These are phyloP conservation scores for Salvia splendens DNA, from an alignment of 257 asterid genomes.

Conservation along the genomic window DNA sequence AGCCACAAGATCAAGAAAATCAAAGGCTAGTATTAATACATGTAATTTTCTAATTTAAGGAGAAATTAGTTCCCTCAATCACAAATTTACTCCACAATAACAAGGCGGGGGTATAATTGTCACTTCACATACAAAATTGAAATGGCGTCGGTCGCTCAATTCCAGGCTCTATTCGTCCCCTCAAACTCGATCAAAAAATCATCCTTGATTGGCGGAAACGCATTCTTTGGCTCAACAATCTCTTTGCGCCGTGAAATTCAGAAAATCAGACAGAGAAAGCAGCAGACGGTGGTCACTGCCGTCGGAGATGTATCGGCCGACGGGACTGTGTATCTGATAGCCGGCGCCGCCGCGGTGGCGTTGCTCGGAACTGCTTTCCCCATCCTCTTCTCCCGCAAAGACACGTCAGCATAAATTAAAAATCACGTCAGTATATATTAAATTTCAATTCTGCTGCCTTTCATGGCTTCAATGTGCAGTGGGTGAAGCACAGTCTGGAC, in stretches of 20 bases:
- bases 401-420: slow-evolving; percentile 36
- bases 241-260: slow-evolving; percentile 20
- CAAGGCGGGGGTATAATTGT: too few relatives aligned
- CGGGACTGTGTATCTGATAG: slow-evolving; percentile 68
- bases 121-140: too few relatives aligned
- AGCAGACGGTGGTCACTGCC: slow-evolving; percentile 73
- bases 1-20: too few relatives aligned
- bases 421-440: too few relatives aligned
- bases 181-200: slow-evolving; percentile 37
- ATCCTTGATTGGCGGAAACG: slow-evolving; percentile 27
- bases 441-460: neutral
- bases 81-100: too few relatives aligned
- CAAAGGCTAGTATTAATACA: too few relatives aligned
- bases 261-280: slow-evolving; percentile 36
- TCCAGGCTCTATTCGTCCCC: slow-evolving; percentile 38
- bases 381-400: slow-evolving; percentile 74
- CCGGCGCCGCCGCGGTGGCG: slow-evolving; percentile 83
- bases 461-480: neutral
- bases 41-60: too few relatives aligned
- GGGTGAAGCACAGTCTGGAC: neutral
- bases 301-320: slow-evolving; percentile 83
- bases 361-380: slow-evolving; percentile 90
- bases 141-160: slow-evolving; percentile 58
- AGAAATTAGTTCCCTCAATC: too few relatives aligned
- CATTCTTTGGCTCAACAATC: slow-evolving; percentile 41